Evolutionary conservation across 176 grass and related monocot genomes (phyloP).

Genomic region (Oryza nivara): DNA sequence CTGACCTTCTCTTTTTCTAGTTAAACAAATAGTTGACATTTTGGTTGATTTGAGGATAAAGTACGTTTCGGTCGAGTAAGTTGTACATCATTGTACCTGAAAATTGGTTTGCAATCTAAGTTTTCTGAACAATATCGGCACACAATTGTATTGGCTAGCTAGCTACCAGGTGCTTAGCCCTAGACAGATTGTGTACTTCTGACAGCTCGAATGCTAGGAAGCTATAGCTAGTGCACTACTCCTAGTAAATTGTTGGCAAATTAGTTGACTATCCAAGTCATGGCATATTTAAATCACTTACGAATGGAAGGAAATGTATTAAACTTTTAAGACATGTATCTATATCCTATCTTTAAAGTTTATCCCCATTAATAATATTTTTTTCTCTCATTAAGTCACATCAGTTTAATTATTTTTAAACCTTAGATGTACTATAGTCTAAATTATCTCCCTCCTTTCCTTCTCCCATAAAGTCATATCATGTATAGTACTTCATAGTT

Average conservation of each 20-base stretch:
- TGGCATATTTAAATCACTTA: not conserved
- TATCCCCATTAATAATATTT: too few species aligned
- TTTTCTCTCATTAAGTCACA: too few species aligned
- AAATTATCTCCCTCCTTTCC: too few species aligned
- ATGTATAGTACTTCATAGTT: too few species aligned
- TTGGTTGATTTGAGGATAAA: not conserved
- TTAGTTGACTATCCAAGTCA: constrained; percentile 20
- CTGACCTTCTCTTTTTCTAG: not conserved
- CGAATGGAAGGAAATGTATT: not conserved
- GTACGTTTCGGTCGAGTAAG: not conserved
- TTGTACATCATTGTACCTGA: not conserved
- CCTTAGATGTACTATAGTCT: too few species aligned
- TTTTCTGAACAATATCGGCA: constrained; percentile 7
- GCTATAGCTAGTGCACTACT: not conserved
- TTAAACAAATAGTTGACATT: constrained; percentile 47
- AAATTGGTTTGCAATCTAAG: not conserved
- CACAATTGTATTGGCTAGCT: not conserved
- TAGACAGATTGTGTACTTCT: not conserved
- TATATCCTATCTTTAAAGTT: too few species aligned
- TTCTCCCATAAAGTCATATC: too few species aligned
- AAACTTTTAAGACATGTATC: not conserved
- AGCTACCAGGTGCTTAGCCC: too few species aligned
- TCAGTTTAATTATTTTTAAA: too few species aligned
- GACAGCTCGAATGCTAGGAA: not conserved
- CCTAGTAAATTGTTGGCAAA: constrained; percentile 14